phyloP scores from a whole-genome alignment of 371 early-diverging fungal species.

The Mortierella sp. region DNA sequence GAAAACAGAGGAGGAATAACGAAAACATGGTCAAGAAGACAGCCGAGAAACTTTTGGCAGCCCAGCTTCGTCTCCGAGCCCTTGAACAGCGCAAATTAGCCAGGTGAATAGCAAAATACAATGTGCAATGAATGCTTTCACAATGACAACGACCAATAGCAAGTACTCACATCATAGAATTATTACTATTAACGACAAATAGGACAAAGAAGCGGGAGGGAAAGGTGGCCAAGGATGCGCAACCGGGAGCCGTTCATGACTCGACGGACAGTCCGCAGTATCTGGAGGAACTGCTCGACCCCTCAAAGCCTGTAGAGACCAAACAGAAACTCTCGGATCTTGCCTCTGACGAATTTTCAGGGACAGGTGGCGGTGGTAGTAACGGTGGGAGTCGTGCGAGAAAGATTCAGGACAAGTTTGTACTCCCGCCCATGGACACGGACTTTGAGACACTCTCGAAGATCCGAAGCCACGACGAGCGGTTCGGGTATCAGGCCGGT shows the following conservation, averaged over 20 bases:
- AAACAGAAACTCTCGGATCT: neutral
- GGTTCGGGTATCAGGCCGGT: slow-evolving; percentile 31
- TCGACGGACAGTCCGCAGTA: slow-evolving; percentile 58
- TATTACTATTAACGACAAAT: too few relatives aligned
- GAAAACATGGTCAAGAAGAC: slow-evolving; percentile 72
- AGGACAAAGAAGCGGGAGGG: slow-evolving; percentile 45
- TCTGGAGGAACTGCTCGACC: slow-evolving; percentile 33
- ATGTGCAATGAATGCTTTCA: too few relatives aligned
- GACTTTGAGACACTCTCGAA: slow-evolving; percentile 54
- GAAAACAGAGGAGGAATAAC: slow-evolving; percentile 66
- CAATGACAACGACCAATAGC: too few relatives aligned
- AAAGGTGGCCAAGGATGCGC: slow-evolving; percentile 16
- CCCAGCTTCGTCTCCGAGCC: slow-evolving; percentile 79
- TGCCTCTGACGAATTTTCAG: neutral
- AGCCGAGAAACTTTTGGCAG: slow-evolving; percentile 85
- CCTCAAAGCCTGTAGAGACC: neutral
- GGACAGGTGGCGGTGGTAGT: slow-evolving; percentile 5
- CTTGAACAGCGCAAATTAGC: slow-evolving; percentile 62
- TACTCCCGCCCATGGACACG: slow-evolving; percentile 54
- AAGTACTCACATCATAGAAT: too few relatives aligned
- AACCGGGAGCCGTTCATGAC: slow-evolving; percentile 31
- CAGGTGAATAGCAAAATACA: slow-evolving; percentile 53
- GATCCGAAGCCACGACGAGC: slow-evolving; percentile 49
- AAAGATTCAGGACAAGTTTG: slow-evolving; percentile 37
- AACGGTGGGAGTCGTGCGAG: slow-evolving; percentile 36